Conservation (phyloP, 2,329 filamentous ascomycete species). For the Beauveria australis region DNA sequence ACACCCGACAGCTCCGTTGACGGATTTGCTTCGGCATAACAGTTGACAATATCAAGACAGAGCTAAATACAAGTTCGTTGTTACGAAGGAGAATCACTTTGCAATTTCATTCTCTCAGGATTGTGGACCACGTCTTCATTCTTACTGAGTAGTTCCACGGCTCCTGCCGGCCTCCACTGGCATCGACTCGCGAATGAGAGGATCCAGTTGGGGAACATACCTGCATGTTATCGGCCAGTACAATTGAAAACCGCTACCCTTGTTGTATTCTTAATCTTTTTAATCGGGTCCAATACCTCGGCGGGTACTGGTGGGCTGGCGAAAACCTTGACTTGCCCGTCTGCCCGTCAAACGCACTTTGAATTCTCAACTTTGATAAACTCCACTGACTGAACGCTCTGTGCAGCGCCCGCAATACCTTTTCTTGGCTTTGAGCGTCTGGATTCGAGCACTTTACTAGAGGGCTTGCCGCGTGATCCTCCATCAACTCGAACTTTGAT, state of each 20-base stretch:
- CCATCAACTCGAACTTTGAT: too few relatives aligned
- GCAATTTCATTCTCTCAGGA: neutral
- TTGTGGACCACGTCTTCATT: neutral
- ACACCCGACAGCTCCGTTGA: neutral
- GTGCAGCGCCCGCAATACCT: neutral
- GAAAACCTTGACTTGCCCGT: neutral
- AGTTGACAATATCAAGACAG: neutral
- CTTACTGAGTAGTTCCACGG: neutral
- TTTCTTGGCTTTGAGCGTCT: too few relatives aligned
- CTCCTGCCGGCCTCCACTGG: neutral
- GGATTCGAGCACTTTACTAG: neutral
- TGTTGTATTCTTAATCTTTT: neutral
- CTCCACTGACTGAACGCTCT: neutral
- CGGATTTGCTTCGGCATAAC: neutral
- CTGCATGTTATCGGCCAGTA: neutral
- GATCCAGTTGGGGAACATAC: neutral
- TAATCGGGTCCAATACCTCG: neutral
- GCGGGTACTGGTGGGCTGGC: neutral
- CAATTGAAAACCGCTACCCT: neutral
- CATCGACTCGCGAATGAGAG: neutral
- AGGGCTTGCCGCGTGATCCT: too few relatives aligned
- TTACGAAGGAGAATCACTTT: neutral
- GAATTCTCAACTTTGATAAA: neutral
- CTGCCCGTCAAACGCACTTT: neutral
- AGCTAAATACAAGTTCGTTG: neutral